Percentiles rank a stretch among this genome's conserved stretches.
Conservation (phyloP, 2,329 filamentous ascomycete species). For the Aspergillus uvarum region DNA sequence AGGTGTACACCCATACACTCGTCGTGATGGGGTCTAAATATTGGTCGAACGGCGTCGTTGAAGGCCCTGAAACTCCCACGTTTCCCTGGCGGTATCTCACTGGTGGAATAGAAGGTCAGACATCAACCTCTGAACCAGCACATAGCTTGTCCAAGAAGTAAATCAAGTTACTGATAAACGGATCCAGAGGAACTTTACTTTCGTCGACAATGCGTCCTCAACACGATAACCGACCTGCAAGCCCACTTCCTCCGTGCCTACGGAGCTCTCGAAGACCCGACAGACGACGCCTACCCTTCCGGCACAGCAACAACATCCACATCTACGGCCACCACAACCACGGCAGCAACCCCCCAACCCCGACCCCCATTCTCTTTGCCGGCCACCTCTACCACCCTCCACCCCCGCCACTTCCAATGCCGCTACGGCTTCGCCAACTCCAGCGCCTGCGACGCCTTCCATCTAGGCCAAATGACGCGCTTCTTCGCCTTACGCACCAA, state of each 20-base stretch:
- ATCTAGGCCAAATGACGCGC: conserved; percentile 46
- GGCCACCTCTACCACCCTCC: conserved; percentile 19
- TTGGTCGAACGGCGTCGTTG: conserved; percentile 33
- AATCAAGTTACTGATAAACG: neutral
- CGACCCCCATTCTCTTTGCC: conserved; percentile 9
- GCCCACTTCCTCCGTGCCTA: conserved; percentile 43
- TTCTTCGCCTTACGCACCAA: conserved; percentile 44
- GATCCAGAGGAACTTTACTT: conserved; percentile 43
- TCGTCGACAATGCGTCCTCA: conserved; percentile 42
- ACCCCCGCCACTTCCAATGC: conserved; percentile 38
- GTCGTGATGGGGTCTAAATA: conserved; percentile 38
- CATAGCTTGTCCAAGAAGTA: no score
- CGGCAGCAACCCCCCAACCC: conserved; percentile 14
- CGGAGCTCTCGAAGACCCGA: conserved; percentile 35
- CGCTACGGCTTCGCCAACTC: conserved; percentile 44
- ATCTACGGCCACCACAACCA: neutral
- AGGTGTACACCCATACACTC: conserved; percentile 36
- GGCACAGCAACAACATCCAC: neutral
- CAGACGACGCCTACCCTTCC: neutral
- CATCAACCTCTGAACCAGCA: neutral
- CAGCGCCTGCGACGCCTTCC: conserved; percentile 45
- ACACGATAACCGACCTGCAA: conserved; percentile 46
- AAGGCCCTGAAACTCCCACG: conserved; percentile 19
- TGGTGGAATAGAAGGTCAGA: neutral
- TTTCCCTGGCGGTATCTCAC: conserved; percentile 39